Evolutionary conservation across 371 early-diverging fungal species (phyloP).

Genomic region (Rhizopus arrhizus): DNA sequence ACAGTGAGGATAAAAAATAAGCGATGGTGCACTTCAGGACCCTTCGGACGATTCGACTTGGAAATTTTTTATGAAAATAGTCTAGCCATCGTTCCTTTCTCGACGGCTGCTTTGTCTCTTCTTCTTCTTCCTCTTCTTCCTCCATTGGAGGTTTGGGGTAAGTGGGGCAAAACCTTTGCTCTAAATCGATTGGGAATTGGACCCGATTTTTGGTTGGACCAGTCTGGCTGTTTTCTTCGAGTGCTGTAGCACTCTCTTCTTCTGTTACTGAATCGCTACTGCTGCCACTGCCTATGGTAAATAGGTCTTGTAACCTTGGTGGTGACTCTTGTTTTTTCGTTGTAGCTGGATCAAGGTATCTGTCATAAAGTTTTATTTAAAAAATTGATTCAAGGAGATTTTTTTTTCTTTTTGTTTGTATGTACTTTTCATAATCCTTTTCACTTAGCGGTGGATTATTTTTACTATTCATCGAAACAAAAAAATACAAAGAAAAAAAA

Average conservation of each 20-base stretch:
- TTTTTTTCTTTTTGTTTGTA: neutral
- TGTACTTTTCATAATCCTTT: neutral
- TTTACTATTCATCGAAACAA: neutral
- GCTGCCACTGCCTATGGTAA: slow-evolving; percentile 6
- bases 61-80: slow-evolving; percentile 43
- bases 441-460: neutral
- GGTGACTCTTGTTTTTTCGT: slow-evolving; percentile 6
- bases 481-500: neutral
- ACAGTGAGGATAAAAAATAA: slow-evolving; percentile 43
- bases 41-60: slow-evolving; percentile 56
- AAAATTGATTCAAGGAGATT: neutral
- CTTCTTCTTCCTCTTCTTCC: slow-evolving; percentile 8
- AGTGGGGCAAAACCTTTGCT: slow-evolving; percentile 16
- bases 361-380: neutral
- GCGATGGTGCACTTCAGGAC: slow-evolving; percentile 58
- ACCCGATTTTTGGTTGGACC: slow-evolving; percentile 1
- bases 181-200: slow-evolving; percentile 20
- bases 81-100: slow-evolving; percentile 17
- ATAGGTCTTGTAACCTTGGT: slow-evolving; percentile 12
- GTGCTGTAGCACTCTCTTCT: slow-evolving; percentile 6
- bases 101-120: slow-evolving; percentile 6
- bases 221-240: neutral
- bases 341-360: slow-evolving; percentile 14
- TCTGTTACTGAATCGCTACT: slow-evolving; percentile 13
- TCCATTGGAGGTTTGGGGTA: slow-evolving; percentile 28